Evolutionary conservation across 176 grass and related monocot species (phyloP).

Genomic region (Bonia amplexicaulis): DNA sequence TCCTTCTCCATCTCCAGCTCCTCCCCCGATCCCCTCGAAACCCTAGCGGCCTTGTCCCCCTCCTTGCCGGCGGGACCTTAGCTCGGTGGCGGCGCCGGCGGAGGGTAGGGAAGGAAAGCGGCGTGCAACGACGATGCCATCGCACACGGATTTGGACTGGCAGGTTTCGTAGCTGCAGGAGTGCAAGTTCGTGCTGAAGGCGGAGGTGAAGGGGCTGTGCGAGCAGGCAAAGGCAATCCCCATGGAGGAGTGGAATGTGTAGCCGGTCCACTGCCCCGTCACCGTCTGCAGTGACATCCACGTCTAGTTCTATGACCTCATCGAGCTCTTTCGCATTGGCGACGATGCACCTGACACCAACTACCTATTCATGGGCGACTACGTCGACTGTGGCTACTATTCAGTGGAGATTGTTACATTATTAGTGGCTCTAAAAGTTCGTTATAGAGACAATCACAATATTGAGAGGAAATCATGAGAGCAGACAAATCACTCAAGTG

Average conservation of each 20-base stretch:
- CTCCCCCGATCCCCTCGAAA: conserved; percentile 27
- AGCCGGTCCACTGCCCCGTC: conserved; percentile 64
- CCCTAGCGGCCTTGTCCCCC: background rate
- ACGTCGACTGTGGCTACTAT: conserved; percentile 9
- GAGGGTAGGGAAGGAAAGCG: background rate
- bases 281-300: conserved; percentile 74
- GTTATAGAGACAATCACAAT: too few relatives aligned
- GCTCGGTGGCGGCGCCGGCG: background rate
- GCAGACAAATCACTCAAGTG: background rate
- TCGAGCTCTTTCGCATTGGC: conserved; percentile 64
- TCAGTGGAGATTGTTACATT: too few relatives aligned
- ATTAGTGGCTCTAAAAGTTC: too few relatives aligned
- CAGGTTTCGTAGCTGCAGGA: conserved; percentile 70
- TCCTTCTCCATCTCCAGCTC: background rate
- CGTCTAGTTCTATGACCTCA: conserved; percentile 74
- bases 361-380: conserved; percentile 70
- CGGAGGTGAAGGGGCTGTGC: conserved; percentile 59
- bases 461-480: too few relatives aligned
- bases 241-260: conserved; percentile 78
- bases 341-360: conserved; percentile 46
- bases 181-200: conserved; percentile 50
- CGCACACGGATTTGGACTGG: conserved; percentile 61
- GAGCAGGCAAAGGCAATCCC: conserved; percentile 73
- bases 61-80: background rate
- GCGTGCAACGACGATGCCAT: conserved; percentile 53